Base-by-base conservation (phyloP, 106 monocot genomes). In the Cymbidium sinense region DNA sequence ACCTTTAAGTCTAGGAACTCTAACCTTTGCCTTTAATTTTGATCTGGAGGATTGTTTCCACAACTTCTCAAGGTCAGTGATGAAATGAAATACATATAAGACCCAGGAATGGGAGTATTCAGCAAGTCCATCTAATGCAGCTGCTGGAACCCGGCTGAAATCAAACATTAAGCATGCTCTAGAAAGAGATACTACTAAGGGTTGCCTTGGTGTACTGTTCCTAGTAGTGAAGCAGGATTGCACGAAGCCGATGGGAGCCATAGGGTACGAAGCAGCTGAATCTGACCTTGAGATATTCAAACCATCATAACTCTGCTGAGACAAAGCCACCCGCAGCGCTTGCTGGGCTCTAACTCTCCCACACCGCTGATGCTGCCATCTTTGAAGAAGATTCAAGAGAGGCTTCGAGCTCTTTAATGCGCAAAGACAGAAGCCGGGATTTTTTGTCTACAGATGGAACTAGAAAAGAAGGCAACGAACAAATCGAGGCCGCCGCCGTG, bases 151-250 rank as follows among this genome's bases (percentile, higher is more conserved):
- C 20, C 88, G 85, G 74, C 76, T 64, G 7, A 80, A 81, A 79
- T 98, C 80, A 73, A 98, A 86, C 29, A 87, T 77, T 82, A 98
- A 84, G 69, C 90, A 84, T 70, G 98, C 98, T 78, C 94, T 90
- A 65, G 98, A 92, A 73, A 94, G 84, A 37, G 94, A 90, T 37
- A 92, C 98, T 34, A 94, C 83, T 80, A 90, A 70, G 51, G 98
- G 98, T 78, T 98, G 98, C 70, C 98, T 94, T 20, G 98, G 98
- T 34, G 98, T 98, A n/a, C 98, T 94, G 85, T 98, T 94, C 85
- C 98, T 98, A 69, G 96, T 90, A 34, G 91, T 84, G 78, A 98
- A 98, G 81, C 96, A 98, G 23, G 96, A 98, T 4, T 76, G 83
- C 20, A 90, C 88, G 7, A 84, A 79, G 27, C 85, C 96, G 50